Percentiles rank a stretch among this genome's conserved stretches.
These are phyloP conservation scores for Candida methanosorbosa DNA, from an alignment of 805 yeast species.

Conservation along the genomic window DNA sequence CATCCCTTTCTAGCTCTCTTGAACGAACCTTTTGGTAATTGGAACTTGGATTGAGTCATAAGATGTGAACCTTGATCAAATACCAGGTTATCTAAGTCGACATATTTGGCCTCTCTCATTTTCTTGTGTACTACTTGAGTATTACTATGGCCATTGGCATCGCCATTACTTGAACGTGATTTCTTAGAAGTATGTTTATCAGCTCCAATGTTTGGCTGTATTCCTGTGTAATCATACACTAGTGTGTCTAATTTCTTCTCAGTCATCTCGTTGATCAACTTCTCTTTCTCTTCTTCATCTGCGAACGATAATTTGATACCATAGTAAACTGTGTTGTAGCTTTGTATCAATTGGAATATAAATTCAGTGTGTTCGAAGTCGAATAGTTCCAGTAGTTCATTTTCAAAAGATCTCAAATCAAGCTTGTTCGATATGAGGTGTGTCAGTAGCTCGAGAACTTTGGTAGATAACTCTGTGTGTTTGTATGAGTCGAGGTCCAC, in stretches of 20 bases:
- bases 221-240: slow-evolving; percentile 31
- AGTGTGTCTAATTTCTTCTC: slow-evolving; percentile 31
- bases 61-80: slow-evolving; percentile 71
- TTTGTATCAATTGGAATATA: slow-evolving; percentile 38
- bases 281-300: slow-evolving; percentile 24
- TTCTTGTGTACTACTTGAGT: slow-evolving; percentile 4
- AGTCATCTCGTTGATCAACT: slow-evolving; percentile 35
- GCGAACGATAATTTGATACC: slow-evolving; percentile 15
- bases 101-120: slow-evolving; percentile 34
- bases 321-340: slow-evolving; percentile 24
- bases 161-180: neutral
- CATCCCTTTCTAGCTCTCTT: slow-evolving; percentile 64
- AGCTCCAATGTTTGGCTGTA: neutral
- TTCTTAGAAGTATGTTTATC: slow-evolving; percentile 1
- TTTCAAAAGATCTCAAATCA: slow-evolving; percentile 39
- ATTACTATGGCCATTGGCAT: neutral
- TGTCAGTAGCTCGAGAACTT: slow-evolving; percentile 32
- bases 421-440: slow-evolving; percentile 18
- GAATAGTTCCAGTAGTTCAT: slow-evolving; percentile 42
- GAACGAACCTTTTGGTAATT: slow-evolving; percentile 77
- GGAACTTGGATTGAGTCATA: slow-evolving; percentile 56
- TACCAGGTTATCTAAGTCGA: slow-evolving; percentile 55
- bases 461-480: slow-evolving; percentile 26
- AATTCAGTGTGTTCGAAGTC: slow-evolving; percentile 42
- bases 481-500: slow-evolving; percentile 29